Conservation (phyloP, 2,329 filamentous ascomycete genomes). For the Onygenales sp. region DNA sequence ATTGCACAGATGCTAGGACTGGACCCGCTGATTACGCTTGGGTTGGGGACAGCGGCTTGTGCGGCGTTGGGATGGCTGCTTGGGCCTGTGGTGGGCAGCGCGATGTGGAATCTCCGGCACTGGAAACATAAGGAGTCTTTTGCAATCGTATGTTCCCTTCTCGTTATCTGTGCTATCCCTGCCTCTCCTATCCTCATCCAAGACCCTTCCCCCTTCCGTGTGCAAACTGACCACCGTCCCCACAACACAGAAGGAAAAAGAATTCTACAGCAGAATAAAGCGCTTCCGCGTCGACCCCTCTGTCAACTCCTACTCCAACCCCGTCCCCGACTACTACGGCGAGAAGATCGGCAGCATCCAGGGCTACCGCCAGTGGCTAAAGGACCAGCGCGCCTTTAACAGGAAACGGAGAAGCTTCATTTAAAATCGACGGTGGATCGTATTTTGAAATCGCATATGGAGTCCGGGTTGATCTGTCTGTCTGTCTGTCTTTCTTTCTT, state of each 20-base stretch:
- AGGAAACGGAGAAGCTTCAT: constrained; percentile 58
- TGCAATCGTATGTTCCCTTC: constrained; percentile 45
- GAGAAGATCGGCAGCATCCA: constrained; percentile 94
- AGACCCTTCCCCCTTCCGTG: background rate
- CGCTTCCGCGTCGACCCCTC: constrained; percentile 86
- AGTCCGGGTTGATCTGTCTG: too few species aligned
- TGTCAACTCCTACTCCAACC: constrained; percentile 80
- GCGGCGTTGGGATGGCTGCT: constrained; percentile 79
- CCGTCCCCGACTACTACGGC: constrained; percentile 94
- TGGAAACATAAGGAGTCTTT: constrained; percentile 63
- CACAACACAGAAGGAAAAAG: constrained; percentile 65
- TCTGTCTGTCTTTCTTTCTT: too few species aligned
- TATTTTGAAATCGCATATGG: background rate
- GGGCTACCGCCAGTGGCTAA: constrained; percentile 90
- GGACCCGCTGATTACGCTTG: constrained; percentile 79
- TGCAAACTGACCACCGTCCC: background rate
- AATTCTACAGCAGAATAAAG: constrained; percentile 88
- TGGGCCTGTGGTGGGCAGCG: constrained; percentile 73
- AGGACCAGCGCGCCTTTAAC: constrained; percentile 95
- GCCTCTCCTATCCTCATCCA: too few species aligned
- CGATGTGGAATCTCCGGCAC: constrained; percentile 69
- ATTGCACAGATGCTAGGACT: constrained; percentile 65
- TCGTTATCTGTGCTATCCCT: background rate
- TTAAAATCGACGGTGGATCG: background rate
- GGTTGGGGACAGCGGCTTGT: constrained; percentile 66